phyloP scores from a whole-genome alignment of 768 basidiomycete genomes.

The Termitomyces sp. region DNA sequence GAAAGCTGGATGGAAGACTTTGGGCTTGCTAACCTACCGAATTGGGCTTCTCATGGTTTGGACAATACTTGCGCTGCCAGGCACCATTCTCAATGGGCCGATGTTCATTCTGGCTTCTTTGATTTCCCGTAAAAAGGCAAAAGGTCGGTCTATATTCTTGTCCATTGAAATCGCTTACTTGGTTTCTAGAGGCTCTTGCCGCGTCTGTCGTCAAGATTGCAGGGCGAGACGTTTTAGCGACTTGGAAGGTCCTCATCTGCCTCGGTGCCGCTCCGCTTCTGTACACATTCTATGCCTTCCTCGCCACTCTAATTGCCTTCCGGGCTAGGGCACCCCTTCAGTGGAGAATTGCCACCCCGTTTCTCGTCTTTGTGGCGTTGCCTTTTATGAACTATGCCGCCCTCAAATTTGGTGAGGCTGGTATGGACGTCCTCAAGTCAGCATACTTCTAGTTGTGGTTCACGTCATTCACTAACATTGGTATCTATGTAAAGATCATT shows the following conservation, averaged over 20 bases:
- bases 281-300: constrained; percentile 78
- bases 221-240: constrained; percentile 94
- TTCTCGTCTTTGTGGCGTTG: constrained; percentile 68
- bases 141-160: constrained; percentile 47
- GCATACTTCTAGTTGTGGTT: constrained; percentile 25
- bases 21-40: constrained; percentile 83
- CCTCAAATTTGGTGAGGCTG: constrained; percentile 96
- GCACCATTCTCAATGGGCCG: constrained; percentile 87
- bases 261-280: constrained; percentile 87
- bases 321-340: constrained; percentile 60
- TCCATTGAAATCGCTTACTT: neutral
- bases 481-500: constrained; percentile 61
- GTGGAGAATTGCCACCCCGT: constrained; percentile 74
- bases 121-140: constrained; percentile 86
- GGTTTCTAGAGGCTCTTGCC: constrained; percentile 80
- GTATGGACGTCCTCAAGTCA: constrained; percentile 95
- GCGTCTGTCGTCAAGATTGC: constrained; percentile 94
- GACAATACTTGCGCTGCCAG: constrained; percentile 85
- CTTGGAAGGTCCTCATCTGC: constrained; percentile 96
- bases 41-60: constrained; percentile 74
- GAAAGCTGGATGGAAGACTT: constrained; percentile 82
- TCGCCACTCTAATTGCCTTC: constrained; percentile 73
- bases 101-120: constrained; percentile 90
- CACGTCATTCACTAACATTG: constrained; percentile 7
- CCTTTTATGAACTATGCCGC: constrained; percentile 93